Conservation (phyloP, 768 basidiomycete genomes). For the Leucosporidium yakuticum region DNA sequence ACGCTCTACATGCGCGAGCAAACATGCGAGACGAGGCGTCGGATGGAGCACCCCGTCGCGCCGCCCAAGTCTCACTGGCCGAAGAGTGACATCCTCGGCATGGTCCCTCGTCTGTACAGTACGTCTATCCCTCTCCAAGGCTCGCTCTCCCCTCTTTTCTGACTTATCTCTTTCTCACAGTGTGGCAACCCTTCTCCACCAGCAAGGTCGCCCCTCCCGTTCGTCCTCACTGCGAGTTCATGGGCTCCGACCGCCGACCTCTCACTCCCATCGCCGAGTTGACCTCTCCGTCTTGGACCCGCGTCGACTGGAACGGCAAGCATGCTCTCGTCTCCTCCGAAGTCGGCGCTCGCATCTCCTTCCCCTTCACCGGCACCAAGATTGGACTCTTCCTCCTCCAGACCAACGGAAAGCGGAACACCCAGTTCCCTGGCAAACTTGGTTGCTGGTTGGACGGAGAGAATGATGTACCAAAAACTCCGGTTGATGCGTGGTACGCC, state of each 20-base stretch:
- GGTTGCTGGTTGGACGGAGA: background rate
- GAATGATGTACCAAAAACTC: too few relatives aligned
- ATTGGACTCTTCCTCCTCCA: slow-evolving; percentile 6
- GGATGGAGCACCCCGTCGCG: background rate
- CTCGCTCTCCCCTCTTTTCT: background rate
- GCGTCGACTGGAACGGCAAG: slow-evolving; percentile 23
- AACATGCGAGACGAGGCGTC: slow-evolving; percentile 9
- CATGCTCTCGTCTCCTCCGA: background rate
- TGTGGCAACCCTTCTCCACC: background rate
- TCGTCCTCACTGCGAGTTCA: slow-evolving; percentile 8
- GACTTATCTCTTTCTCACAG: too few relatives aligned
- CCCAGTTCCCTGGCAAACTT: background rate
- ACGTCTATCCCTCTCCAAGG: background rate
- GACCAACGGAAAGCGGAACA: background rate
- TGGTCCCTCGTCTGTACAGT: background rate
- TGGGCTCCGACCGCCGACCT: background rate
- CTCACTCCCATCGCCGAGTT: background rate
- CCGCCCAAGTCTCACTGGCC: slow-evolving; percentile 1
- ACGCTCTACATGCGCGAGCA: slow-evolving; percentile 19
- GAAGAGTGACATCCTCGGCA: background rate
- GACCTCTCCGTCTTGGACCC: background rate
- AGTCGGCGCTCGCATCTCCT: background rate
- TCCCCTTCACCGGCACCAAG: slow-evolving; percentile 2
- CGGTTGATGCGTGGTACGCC: background rate
- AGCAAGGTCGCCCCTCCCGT: background rate